These are phyloP conservation scores for Tetracladium setigerum DNA, from an alignment of 495 filamentous ascomycete genomes.

Conservation along the genomic window DNA sequence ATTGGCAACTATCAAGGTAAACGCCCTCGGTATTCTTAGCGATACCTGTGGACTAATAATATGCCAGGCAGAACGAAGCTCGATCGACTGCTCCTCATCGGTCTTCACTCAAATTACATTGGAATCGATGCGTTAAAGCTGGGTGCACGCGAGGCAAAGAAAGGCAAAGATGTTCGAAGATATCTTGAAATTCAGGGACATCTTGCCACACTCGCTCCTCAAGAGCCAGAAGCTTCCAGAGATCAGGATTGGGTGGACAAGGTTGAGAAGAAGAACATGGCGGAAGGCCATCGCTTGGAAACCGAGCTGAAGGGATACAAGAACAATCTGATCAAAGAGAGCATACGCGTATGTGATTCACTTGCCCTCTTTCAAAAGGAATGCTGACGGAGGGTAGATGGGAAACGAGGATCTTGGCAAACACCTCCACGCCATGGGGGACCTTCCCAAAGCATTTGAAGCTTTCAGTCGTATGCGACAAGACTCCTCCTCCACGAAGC, in stretches of 20 bases:
- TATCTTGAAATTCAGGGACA: slow-evolving; percentile 64
- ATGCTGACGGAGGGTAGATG: slow-evolving; percentile 43
- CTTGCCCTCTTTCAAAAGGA: no score
- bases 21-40: slow-evolving; percentile 5
- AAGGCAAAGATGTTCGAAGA: slow-evolving; percentile 61
- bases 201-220: slow-evolving; percentile 53
- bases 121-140: slow-evolving; percentile 72
- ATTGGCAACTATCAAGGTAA: slow-evolving; percentile 84
- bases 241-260: slow-evolving; percentile 66
- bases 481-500: slow-evolving; percentile 60
- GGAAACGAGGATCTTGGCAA: slow-evolving; percentile 67
- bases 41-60: not conserved
- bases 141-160: slow-evolving; percentile 69
- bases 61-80: slow-evolving; percentile 44
- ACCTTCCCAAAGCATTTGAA: slow-evolving; percentile 53
- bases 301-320: slow-evolving; percentile 87
- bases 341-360: slow-evolving; percentile 64
- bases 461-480: slow-evolving; percentile 69
- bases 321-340: slow-evolving; percentile 96
- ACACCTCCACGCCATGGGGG: slow-evolving; percentile 58
- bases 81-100: slow-evolving; percentile 76
- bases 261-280: slow-evolving; percentile 52
- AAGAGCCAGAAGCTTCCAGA: slow-evolving; percentile 55
- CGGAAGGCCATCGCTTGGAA: slow-evolving; percentile 65
- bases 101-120: slow-evolving; percentile 66